Percentiles rank a stretch among this genome's conserved stretches.
Conservation (phyloP, 202 grass and related monocot species). For the Setaria viridis region DNA sequence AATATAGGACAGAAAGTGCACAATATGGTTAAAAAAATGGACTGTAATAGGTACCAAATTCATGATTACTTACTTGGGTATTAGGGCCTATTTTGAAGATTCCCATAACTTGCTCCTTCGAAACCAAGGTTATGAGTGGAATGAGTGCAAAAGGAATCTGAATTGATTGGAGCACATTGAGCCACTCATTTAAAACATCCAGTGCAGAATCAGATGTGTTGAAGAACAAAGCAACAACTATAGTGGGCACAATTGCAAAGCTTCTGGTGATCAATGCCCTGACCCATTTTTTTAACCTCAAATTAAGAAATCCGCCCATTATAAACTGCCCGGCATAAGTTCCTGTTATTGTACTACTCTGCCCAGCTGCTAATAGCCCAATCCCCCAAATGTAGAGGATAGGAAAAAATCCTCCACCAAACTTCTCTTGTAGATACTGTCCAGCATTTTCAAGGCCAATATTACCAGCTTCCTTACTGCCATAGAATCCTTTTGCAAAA, state of each 20-base stretch:
- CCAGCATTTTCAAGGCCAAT: conserved; percentile 92
- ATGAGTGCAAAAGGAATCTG: conserved; percentile 95
- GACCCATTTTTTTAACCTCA: conserved; percentile 82
- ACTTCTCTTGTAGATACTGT: conserved; percentile 81
- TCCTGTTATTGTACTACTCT: conserved; percentile 94
- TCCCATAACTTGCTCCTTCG: conserved; percentile 87
- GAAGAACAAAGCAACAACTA: conserved; percentile 80
- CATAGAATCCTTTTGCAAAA: conserved; percentile 90
- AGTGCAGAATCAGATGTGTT: conserved; percentile 70
- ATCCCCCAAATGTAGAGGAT: conserved; percentile 93
- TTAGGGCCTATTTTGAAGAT: conserved; percentile 76
- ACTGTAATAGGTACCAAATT: background rate
- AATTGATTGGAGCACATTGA: conserved; percentile 86
- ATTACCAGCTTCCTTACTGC: conserved; percentile 69
- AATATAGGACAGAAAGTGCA: background rate
- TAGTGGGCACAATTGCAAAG: conserved; percentile 85
- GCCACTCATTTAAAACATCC: conserved; percentile 89
- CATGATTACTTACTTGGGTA: conserved; percentile 61
- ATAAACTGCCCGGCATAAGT: conserved; percentile 96
- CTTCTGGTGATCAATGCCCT: conserved; percentile 79
- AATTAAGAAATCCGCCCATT: conserved; percentile 89
- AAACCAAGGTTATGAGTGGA: conserved; percentile 81
- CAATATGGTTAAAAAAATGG: background rate
- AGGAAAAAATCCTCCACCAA: conserved; percentile 76
- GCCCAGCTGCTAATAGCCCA: conserved; percentile 79